phyloP scores from a whole-genome alignment of 225 moss, liverwort and hornwort genomes.

The Polytrichum formosum region DNA sequence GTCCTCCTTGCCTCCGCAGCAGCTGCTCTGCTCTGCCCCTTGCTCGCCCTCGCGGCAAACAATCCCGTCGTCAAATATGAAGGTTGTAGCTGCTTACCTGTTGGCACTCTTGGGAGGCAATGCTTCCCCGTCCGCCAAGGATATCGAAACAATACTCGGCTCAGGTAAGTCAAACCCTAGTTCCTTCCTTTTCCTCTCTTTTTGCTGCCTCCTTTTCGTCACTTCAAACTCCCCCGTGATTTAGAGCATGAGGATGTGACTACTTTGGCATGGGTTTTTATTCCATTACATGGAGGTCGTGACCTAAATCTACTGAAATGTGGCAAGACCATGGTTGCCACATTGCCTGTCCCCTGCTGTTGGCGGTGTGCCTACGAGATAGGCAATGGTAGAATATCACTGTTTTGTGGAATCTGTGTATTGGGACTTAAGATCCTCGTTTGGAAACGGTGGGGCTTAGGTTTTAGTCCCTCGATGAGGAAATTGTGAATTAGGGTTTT shows the following conservation, averaged over 20 bases:
- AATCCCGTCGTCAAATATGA: conserved; percentile 36
- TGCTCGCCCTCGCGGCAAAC: conserved; percentile 5
- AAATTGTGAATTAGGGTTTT: not conserved
- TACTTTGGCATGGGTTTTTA: not conserved
- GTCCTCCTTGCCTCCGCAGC: not conserved
- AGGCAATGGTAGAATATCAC: no score
- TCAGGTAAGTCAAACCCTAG: conserved; percentile 39
- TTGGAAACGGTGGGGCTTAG: not conserved
- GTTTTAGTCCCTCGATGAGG: not conserved
- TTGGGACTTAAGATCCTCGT: not conserved
- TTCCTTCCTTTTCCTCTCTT: not conserved
- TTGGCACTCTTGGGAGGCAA: conserved; percentile 78
- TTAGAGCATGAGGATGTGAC: no score
- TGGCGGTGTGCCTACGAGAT: no score
- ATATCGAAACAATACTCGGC: conserved; percentile 56
- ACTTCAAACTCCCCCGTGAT: no score
- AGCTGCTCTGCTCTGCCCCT: conserved; percentile 9
- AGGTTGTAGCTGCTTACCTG: conserved; percentile 83
- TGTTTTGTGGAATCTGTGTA: not conserved
- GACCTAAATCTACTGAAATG: no score
- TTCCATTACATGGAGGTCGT: no score
- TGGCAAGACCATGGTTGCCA: no score
- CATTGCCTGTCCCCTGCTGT: no score
- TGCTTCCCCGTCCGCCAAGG: conserved; percentile 57
- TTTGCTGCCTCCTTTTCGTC: no score